Base-by-base conservation (phyloP, 2,329 filamentous ascomycete species). In the Fusarium kyushuense region DNA sequence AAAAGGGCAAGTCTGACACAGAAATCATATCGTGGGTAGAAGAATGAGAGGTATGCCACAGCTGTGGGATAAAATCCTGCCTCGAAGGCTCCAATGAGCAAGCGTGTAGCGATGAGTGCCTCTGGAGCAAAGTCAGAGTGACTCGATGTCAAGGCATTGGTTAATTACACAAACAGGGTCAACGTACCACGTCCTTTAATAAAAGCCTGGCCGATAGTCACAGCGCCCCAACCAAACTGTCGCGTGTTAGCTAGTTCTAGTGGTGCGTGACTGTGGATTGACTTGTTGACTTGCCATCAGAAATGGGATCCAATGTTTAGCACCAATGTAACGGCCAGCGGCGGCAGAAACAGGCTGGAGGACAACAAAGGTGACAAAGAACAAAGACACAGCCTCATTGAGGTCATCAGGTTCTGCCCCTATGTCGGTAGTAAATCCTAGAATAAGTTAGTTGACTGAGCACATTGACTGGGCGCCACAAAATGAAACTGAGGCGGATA, bases 1-100 rank as follows among this genome's bases (percentile, higher is more conserved):
- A 74, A 74, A n/a, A 74, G 55, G 36, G 72, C 72, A 38, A 74
- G 67, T 32, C 72, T 63, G 21, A 73, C 71, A 41, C 67, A 54
- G 25, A 74, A 72, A 21, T 74, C 72, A 35, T 65, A 74, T 35
- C 67, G 54, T 25, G 72, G 65, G 38, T 74, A 74, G 54, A 73
- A 74, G 45, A 67, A 70, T 19, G 72, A 74, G 10, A 74, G 48
- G 42, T 74, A 74, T 2, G 72, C 71, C 27, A 74, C 72, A n/a
- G 72, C 64, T 5, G 72, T 74, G 17, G 72, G 72, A 43, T 74
- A 74, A 63, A 74, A 74, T n/a, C 72, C 72, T 4, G 72, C 72
- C 35, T 74, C 72, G 29, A 73, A 74, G 17, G 67, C 72, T 12
- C 72, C 72, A 48, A 74, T 74, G 35, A 74, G 71, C 36, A 74